These are phyloP conservation scores for Petasospora rhodanensis DNA, from an alignment of 1,139 yeast genomes.

Conservation along the genomic window DNA sequence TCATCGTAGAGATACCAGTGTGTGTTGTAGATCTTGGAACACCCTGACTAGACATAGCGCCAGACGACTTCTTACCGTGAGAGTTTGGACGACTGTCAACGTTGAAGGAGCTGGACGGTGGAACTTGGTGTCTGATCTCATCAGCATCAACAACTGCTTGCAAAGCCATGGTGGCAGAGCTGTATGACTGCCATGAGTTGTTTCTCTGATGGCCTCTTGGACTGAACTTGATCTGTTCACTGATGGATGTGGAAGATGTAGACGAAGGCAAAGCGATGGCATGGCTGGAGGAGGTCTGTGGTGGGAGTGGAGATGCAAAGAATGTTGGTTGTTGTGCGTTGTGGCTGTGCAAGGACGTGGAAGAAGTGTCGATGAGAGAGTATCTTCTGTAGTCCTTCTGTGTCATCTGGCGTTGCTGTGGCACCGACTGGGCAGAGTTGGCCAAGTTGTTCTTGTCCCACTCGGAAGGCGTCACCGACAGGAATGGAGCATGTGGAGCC, in stretches of 20 bases:
- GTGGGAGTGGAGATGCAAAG: constrained; percentile 41
- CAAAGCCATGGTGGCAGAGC: constrained; percentile 56
- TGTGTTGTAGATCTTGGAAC: constrained; percentile 41
- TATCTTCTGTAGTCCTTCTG: constrained; percentile 34
- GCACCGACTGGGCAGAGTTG: constrained; percentile 3
- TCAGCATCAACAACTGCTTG: constrained; percentile 65
- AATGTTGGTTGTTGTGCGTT: constrained; percentile 21
- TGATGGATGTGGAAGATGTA: constrained; percentile 28
- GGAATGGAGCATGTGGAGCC: constrained; percentile 70
- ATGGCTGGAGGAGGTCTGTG: constrained; percentile 49
- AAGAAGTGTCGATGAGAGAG: constrained; percentile 38
- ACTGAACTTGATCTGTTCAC: constrained; percentile 18
- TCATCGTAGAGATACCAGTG: constrained; percentile 30
- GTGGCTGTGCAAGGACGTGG: constrained; percentile 19
- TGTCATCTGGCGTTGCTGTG: constrained; percentile 8
- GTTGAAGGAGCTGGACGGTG: constrained; percentile 29
- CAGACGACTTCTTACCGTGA: constrained; percentile 10
- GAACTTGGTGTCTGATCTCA: constrained; percentile 34
- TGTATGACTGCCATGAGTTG: constrained; percentile 29
- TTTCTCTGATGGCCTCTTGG: constrained; percentile 28
- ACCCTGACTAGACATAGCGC: constrained; percentile 17
- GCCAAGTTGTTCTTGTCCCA: constrained; percentile 57
- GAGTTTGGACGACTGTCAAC: constrained; percentile 15
- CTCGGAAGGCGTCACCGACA: constrained; percentile 80
- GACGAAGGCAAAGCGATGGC: constrained; percentile 47